These are phyloP conservation scores for Dacryopinax primogenitus DNA, from an alignment of 768 basidiomycete genomes.

Conservation along the genomic window DNA sequence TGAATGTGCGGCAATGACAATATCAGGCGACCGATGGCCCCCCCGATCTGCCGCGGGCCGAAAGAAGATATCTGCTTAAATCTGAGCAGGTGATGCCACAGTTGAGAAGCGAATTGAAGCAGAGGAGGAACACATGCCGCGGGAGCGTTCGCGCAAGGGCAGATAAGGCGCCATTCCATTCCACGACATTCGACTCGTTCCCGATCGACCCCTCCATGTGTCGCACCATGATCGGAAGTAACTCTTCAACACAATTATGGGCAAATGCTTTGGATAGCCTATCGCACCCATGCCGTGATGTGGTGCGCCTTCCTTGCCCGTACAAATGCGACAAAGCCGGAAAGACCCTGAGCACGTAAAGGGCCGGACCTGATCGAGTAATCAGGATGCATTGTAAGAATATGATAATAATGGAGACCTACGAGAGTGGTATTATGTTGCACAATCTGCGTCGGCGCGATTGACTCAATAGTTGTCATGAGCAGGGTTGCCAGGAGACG, in stretches of 20 bases:
- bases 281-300: background rate
- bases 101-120: background rate
- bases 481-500: background rate
- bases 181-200: background rate
- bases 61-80: background rate
- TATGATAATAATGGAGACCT: too few species aligned
- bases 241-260: background rate
- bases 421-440: too few species aligned
- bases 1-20: background rate
- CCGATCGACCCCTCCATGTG: background rate
- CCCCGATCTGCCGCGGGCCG: background rate
- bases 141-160: background rate
- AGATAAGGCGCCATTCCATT: background rate
- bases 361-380: background rate
- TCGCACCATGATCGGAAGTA: background rate
- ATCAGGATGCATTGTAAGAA: too few species aligned
- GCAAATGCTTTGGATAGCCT: background rate
- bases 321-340: background rate
- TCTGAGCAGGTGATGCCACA: conserved; percentile 2
- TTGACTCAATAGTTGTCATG: too few species aligned
- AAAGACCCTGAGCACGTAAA: background rate
- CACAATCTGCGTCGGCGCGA: too few species aligned
- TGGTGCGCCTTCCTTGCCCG: too few species aligned
- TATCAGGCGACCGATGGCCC: background rate
- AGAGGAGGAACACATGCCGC: background rate